Evolutionary conservation across 371 early-diverging fungal species (phyloP).

Genomic region (Parasitella parasitica): DNA sequence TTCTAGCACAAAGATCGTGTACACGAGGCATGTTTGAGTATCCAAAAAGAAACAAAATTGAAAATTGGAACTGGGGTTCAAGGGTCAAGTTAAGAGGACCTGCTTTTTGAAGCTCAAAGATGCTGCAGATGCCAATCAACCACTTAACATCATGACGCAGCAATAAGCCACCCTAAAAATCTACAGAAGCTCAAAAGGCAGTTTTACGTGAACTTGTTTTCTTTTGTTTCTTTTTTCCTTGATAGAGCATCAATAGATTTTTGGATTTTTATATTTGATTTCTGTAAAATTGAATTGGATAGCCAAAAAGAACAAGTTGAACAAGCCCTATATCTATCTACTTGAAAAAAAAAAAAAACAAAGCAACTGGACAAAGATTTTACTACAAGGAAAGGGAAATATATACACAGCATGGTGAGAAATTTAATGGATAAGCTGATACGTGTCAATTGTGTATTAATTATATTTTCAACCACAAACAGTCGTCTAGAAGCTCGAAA

Average conservation of each 20-base stretch:
- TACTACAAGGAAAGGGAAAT: not conserved
- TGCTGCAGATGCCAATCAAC: conserved; percentile 3
- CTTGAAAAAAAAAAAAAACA: no score
- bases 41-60: not conserved
- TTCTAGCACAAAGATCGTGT: conserved; percentile 89
- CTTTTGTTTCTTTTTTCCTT: not conserved
- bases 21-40: conserved; percentile 72
- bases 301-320: no score
- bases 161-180: conserved; percentile 16
- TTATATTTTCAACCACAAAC: not conserved
- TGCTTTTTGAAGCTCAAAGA: conserved; percentile 3
- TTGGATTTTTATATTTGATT: not conserved
- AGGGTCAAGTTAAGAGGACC: conserved; percentile 1
- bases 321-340: no score
- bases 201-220: conserved; percentile 4
- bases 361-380: no score
- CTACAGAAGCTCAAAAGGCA: not conserved
- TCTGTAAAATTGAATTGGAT: not conserved
- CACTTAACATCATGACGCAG: not conserved
- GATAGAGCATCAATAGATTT: not conserved
- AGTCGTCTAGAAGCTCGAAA: conserved; percentile 74
- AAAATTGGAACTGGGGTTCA: conserved; percentile 5
- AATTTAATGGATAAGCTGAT: not conserved
- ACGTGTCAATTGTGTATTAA: not conserved
- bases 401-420: not conserved